These are phyloP conservation scores for Fennellomyces sp. DNA, from an alignment of 371 early-diverging fungal genomes.

Conservation along the genomic window DNA sequence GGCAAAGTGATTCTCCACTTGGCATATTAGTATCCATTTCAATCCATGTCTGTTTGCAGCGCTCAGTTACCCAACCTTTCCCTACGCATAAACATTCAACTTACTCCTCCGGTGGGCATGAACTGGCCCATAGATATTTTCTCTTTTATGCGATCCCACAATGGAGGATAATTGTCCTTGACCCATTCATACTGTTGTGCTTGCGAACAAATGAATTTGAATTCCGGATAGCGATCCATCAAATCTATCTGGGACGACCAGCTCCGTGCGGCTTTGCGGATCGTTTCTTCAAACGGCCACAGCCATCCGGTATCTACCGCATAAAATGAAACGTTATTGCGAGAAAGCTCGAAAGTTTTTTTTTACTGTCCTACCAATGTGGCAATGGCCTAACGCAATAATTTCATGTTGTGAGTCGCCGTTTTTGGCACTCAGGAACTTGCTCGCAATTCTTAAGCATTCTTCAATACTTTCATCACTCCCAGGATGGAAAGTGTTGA, in stretches of 20 bases:
- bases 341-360: not conserved
- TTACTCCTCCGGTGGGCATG: slow-evolving; percentile 88
- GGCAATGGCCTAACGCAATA: slow-evolving; percentile 90
- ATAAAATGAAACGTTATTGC: not conserved
- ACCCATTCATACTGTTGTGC: slow-evolving; percentile 97
- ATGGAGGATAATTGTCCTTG: slow-evolving; percentile 76
- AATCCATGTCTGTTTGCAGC: slow-evolving; percentile 78
- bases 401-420: slow-evolving; percentile 64
- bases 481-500: slow-evolving; percentile 71
- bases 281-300: slow-evolving; percentile 97
- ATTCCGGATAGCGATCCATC: slow-evolving; percentile 89
- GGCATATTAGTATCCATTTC: slow-evolving; percentile 98
- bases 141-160: slow-evolving; percentile 79
- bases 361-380: slow-evolving; percentile 61
- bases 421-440: slow-evolving; percentile 65
- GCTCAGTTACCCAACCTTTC: not conserved
- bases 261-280: slow-evolving; percentile 91
- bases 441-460: slow-evolving; percentile 59
- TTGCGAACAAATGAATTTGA: slow-evolving; percentile 90
- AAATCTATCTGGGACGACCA: slow-evolving; percentile 83
- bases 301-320: slow-evolving; percentile 73
- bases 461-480: slow-evolving; percentile 53
- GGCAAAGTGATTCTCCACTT: slow-evolving; percentile 88
- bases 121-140: slow-evolving; percentile 79
- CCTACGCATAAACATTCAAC: not conserved